Base-by-base conservation (phyloP, 2,329 filamentous ascomycete genomes). In the Claviceps pazoutovae region DNA sequence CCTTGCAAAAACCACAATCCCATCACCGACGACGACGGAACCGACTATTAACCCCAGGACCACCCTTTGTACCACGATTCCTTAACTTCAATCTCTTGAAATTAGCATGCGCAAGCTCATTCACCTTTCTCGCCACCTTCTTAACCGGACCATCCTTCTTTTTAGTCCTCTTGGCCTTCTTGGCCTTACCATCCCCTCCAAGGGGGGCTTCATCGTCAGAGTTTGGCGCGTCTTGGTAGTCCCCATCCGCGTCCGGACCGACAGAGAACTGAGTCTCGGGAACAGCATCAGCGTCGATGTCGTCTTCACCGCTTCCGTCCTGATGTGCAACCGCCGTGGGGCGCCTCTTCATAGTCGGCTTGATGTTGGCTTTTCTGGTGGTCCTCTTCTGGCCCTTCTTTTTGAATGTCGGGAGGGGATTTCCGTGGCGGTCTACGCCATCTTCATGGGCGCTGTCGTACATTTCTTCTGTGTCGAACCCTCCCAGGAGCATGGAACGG, bases 351-450 rank as follows among this genome's bases (percentile, higher is more conserved):
- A 70, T 64, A 0, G 67, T 74, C 2, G 79, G 79, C 55, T 69
- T 73, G 70, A 84, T 86, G 54, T 82, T 88, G 51, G 78, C 74
- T 47, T 75, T 72, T 55, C 82, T 74, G 3, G 87, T 91, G 51
- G 86, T 88, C 55, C 87, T 75, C 71, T 93, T 93, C 63, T 86
- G 78, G 0, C 86, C 86, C 71, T 86, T 87, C 76, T 93, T 93
- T 74, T 90, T 91, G 72, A 78, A 91, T 1, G 79, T 67, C 51
- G 74, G 78, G 39, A 81, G 64, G 2, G 81, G 81, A 55, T 77
- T 72, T 1, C 80, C 80, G 58, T 80, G 69, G n/a, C 71, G 71
- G 50, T 71, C 78, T 13, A 75, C 62, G 0, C 71, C 67, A 39
- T 76, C 74, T n/a, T 78, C 74, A 3, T 68, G 69, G 1, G 69